A percentile compares a stretch with the other conserved stretches of the same genome.
phyloP scores from a whole-genome alignment of 768 basidiomycete species.

The Tephrocybe sp. region DNA sequence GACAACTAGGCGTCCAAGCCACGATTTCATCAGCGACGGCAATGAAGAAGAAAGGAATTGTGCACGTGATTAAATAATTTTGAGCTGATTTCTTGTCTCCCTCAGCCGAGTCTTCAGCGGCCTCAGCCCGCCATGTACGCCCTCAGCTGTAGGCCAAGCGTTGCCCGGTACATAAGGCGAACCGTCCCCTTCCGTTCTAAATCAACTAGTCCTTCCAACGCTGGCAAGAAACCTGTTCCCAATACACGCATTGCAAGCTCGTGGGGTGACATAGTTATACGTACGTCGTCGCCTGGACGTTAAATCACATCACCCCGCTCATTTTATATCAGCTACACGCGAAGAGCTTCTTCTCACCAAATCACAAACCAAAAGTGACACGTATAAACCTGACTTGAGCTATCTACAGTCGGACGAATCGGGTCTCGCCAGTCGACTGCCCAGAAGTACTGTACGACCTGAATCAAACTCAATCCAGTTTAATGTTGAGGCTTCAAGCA shows the following conservation, averaged over 20 bases:
- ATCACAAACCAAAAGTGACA: not conserved
- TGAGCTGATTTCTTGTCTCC: too few species aligned
- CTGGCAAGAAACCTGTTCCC: not conserved
- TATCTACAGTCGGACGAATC: slow-evolving; percentile 26
- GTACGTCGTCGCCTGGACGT: slow-evolving; percentile 23
- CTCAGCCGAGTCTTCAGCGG: not conserved
- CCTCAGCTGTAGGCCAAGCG: slow-evolving; percentile 10
- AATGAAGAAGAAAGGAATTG: not conserved
- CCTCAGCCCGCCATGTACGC: slow-evolving; percentile 9
- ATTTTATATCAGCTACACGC: slow-evolving; percentile 12
- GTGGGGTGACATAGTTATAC: slow-evolving; percentile 31
- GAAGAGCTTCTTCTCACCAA: slow-evolving; percentile 15
- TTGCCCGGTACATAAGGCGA: slow-evolving; percentile 4
- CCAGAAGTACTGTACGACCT: slow-evolving; percentile 4
- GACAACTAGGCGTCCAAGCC: slow-evolving; percentile 65
- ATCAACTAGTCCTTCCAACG: slow-evolving; percentile 9
- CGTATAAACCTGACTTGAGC: slow-evolving; percentile 25
- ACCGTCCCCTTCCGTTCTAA: slow-evolving; percentile 9
- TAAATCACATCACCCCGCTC: not conserved
- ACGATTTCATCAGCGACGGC: slow-evolving; percentile 30
- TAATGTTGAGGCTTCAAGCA: too few species aligned
- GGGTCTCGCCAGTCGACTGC: slow-evolving; percentile 24
- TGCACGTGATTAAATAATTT: too few species aligned
- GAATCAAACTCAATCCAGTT: not conserved
- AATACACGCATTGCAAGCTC: slow-evolving; percentile 19